Evolutionary conservation across 352 stramenopile genomes (phyloP), one percentile per base, ranked within the genome.

Genomic region (Phytopythium vexans): DNA sequence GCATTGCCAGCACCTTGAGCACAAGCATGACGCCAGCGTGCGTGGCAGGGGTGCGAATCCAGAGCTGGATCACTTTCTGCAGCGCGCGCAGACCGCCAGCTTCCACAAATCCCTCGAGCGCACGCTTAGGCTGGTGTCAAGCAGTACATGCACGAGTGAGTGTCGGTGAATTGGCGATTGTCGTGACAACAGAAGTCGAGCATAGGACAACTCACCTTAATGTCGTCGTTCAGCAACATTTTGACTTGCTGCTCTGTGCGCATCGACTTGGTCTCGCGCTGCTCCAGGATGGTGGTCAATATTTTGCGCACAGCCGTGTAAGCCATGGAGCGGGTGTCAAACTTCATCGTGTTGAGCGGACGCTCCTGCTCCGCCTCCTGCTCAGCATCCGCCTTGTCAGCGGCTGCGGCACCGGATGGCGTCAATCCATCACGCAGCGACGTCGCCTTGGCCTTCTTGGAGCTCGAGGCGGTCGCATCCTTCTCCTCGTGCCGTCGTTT

Each of bases 51-150:
- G 70, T 59, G 10, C 68, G 63, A 50, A 89, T 76, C 79, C 79
- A 89, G 36, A 74, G 36, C 36, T 60, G 54, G 12, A 89, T 55
- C 38, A 83, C 69, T 49, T 73, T 74, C 45, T 88, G 69, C 8
- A 89, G 63, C 27, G 65, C 57, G 3, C 56, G 50, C 4, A 89
- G 56, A 40, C 79, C 79, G 21, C 78, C 79, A 2, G 79, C 72
- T 50, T 85, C 74, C 8, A 88, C 76, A 71, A 89, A 89, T 1
- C 43, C 66, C 40, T 79, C 62, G 15, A 89, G 58, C 37, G 79
- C 76, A 16, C 61, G 64, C 49, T 88, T 86, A 10, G 75, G 66
- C 69, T 79, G 34, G 1, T 1, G 37, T 11, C 11, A 59, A 41
- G n/a, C 39, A 35, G 31, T 21, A 38, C 39, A n/a, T 2, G 41